Conservation (phyloP, 768 basidiomycete species). For the Porphyrellus cyaneotinctus region DNA sequence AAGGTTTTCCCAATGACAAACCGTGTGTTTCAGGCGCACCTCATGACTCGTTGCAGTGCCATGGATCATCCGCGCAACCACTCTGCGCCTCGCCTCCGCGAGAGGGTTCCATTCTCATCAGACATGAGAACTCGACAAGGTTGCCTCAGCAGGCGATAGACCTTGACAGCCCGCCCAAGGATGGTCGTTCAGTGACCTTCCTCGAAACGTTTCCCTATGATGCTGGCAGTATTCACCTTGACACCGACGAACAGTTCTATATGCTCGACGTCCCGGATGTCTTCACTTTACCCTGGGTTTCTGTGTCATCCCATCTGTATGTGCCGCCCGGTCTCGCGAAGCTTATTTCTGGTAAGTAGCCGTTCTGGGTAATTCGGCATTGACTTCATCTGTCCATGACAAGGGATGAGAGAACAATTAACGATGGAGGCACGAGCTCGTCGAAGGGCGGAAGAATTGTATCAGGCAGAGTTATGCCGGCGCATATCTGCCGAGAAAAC, state of each 20-base stretch:
- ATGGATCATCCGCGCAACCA: background rate
- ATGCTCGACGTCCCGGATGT: slow-evolving; percentile 35
- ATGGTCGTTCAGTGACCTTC: background rate
- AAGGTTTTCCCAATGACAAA: background rate
- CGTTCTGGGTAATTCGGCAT: background rate
- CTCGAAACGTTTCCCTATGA: background rate
- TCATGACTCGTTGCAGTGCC: background rate
- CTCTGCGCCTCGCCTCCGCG: background rate
- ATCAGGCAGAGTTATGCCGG: slow-evolving; percentile 28
- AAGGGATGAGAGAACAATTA: slow-evolving; percentile 35
- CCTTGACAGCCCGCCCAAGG: background rate
- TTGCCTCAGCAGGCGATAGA: background rate
- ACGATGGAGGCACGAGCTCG: slow-evolving; percentile 31
- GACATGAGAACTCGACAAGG: background rate
- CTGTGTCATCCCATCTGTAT: slow-evolving; percentile 27
- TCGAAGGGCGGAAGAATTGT: slow-evolving; percentile 30
- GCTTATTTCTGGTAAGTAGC: slow-evolving; percentile 32
- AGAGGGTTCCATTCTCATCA: background rate
- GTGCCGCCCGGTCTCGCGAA: slow-evolving; percentile 34
- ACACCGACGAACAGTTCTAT: slow-evolving; percentile 25
- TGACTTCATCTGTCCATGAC: background rate
- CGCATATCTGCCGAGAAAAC: slow-evolving; percentile 31
- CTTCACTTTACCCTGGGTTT: slow-evolving; percentile 33
- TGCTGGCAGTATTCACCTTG: background rate
- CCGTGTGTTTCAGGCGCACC: background rate